Percentiles rank a stretch among this genome's conserved stretches.
Conservation (phyloP, 257 asterid genomes). For the Nicotiana knightiana region DNA sequence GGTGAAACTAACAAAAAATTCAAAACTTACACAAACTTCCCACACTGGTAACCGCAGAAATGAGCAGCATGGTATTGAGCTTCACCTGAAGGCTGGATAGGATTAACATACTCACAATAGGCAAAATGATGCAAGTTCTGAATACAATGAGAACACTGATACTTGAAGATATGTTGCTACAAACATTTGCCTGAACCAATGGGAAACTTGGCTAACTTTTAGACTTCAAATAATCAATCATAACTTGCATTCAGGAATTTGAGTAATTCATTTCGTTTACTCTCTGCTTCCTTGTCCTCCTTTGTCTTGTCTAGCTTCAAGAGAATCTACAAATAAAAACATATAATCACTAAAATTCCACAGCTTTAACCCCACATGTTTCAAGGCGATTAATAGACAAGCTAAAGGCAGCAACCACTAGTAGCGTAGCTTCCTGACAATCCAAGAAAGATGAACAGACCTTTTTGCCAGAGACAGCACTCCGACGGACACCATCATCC, state of each 20-base stretch:
- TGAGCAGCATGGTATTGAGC: not conserved
- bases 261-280: constrained; percentile 74
- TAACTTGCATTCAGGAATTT: constrained; percentile 94
- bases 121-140: not conserved
- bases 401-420: not conserved
- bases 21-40: not conserved
- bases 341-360: not conserved
- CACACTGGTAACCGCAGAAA: not conserved
- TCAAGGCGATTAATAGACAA: constrained; percentile 10
- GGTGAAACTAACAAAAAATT: too few species aligned
- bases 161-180: not conserved
- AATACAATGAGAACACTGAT: not conserved
- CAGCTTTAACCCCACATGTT: not conserved
- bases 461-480: constrained; percentile 98
- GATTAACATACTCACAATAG: not conserved
- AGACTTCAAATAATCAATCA: constrained; percentile 44
- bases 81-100: not conserved
- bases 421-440: not conserved
- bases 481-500: constrained; percentile 86
- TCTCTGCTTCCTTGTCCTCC: constrained; percentile 95
- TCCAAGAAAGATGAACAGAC: constrained; percentile 23
- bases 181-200: not conserved
- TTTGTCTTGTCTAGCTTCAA: constrained; percentile 88
- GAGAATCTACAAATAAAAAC: constrained; percentile 47
- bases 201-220: not conserved